Evolutionary conservation across 2,329 filamentous ascomycete genomes (phyloP), one percentile per base, ranked within the genome.

Genomic region (Chaetomiaceae sp.): DNA sequence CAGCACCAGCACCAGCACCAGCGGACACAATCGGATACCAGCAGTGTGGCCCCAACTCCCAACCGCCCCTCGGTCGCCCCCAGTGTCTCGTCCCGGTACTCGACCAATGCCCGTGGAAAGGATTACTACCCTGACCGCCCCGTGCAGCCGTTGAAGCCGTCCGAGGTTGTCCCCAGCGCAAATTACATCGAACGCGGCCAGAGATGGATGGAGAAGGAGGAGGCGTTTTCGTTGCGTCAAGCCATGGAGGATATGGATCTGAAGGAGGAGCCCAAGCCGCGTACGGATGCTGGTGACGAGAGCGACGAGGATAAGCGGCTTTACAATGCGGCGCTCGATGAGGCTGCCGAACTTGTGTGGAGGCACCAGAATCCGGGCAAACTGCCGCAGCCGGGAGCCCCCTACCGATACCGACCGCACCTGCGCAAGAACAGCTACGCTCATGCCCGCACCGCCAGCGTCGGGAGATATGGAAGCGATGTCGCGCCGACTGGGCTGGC

Each of bases 141-240:
- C 4, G 62, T 63, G 3, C 55, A 67, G 25, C 75, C 77, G 13
- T 62, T 82, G 50, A 82, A 73, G 55, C 78, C 81, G 1, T 79
- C 76, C 2, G 75, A 82, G 44, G 76, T 85, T 43, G 81, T 85
- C 14, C 79, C 82, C 6, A 86, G 77, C 53, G 74, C 81, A 38
- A 81, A 78, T 7, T 90, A 90, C 65, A 83, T 87, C 50, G 87
- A 90, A 66, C 79, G 82, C 50, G 85, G 85, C 16, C 80, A 83
- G 63, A 74, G 86, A 60, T 89, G 86, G 84, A 87, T 88, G 79
- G 87, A 91, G 66, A 87, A 86, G 65, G 85, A 89, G 63, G 87
- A 91, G 67, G 84, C 81, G 4, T 76, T 77, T 31, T 85, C 85
- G 17, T 68, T 91, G 53, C 79, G 85, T 16, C 77, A 82, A 54